phyloP scores from a whole-genome alignment of 768 basidiomycete species.

The Tylopilus plumbeoviolaceoides region DNA sequence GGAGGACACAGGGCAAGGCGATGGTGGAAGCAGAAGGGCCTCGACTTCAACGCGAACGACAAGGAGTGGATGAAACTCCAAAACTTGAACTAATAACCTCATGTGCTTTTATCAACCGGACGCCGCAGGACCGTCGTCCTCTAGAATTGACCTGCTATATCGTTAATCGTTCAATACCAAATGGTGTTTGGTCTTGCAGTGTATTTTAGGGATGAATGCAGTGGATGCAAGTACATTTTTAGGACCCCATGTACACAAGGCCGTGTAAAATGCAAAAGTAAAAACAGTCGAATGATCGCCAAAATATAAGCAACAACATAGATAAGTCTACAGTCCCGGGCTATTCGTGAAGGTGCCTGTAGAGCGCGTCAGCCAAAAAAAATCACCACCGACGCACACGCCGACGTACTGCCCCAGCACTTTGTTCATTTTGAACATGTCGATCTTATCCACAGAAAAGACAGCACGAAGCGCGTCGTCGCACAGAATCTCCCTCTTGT shows the following conservation, averaged over 20 bases:
- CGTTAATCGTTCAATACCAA: neutral
- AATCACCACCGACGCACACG: neutral
- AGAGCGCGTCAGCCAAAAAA: neutral
- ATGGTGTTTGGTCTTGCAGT: slow-evolving; percentile 3
- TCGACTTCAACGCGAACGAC: slow-evolving; percentile 80
- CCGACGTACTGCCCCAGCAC: slow-evolving; percentile 65
- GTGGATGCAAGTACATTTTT: slow-evolving; percentile 6
- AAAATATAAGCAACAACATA: slow-evolving; percentile 4
- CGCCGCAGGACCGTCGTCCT: neutral
- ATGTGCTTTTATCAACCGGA: neutral
- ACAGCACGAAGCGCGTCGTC: slow-evolving; percentile 69
- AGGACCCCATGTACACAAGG: neutral
- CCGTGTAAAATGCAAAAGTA: neutral
- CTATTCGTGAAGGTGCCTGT: slow-evolving; percentile 31
- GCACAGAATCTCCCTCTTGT: slow-evolving; percentile 83
- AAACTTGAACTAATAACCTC: slow-evolving; percentile 53
- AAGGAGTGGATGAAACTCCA: slow-evolving; percentile 88
- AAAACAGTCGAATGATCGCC: neutral
- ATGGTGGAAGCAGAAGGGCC: slow-evolving; percentile 82
- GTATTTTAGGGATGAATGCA: slow-evolving; percentile 11
- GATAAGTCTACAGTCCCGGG: neutral
- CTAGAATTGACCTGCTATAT: neutral
- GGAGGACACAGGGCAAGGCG: slow-evolving; percentile 69
- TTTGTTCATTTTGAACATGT: slow-evolving; percentile 97
- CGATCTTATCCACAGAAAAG: slow-evolving; percentile 76